Conservation (phyloP, 768 basidiomycete genomes). For the Neoboletus magnificus region DNA sequence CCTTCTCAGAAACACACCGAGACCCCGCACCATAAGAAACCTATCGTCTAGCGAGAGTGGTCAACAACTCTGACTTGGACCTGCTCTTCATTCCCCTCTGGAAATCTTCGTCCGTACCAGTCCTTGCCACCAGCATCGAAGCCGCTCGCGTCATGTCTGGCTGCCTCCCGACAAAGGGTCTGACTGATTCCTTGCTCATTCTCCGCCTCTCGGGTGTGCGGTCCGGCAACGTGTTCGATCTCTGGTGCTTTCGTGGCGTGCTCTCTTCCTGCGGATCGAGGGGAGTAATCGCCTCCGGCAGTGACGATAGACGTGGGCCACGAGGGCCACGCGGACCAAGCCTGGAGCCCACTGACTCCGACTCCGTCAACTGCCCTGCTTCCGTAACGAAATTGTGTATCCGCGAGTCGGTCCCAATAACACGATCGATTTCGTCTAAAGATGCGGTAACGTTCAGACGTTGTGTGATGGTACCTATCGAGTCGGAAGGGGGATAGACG, state of each 20-base stretch:
- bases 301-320: conserved; percentile 15
- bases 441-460: conserved; percentile 13
- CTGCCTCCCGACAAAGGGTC: conserved; percentile 25
- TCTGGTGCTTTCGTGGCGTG: conserved; percentile 20
- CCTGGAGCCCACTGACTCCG: conserved; percentile 15
- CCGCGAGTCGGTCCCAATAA: conserved; percentile 20
- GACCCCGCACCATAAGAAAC: not conserved
- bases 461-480: conserved; percentile 21
- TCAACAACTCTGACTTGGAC: conserved; percentile 20
- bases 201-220: conserved; percentile 44
- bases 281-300: conserved; percentile 10
- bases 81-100: conserved; percentile 7
- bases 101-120: not conserved
- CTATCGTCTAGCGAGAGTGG: not conserved
- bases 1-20: not conserved
- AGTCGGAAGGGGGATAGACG: conserved; percentile 28
- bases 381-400: conserved; percentile 27
- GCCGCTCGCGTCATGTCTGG: conserved; percentile 18
- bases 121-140: conserved; percentile 15
- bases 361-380: conserved; percentile 10
- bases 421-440: conserved; percentile 30
- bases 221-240: conserved; percentile 35
- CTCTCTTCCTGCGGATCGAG: conserved; percentile 19
- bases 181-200: conserved; percentile 12
- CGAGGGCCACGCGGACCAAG: conserved; percentile 22